These are phyloP conservation scores for Calcarisporium arbuscula DNA, from an alignment of 2,329 filamentous ascomycete genomes.

Conservation along the genomic window DNA sequence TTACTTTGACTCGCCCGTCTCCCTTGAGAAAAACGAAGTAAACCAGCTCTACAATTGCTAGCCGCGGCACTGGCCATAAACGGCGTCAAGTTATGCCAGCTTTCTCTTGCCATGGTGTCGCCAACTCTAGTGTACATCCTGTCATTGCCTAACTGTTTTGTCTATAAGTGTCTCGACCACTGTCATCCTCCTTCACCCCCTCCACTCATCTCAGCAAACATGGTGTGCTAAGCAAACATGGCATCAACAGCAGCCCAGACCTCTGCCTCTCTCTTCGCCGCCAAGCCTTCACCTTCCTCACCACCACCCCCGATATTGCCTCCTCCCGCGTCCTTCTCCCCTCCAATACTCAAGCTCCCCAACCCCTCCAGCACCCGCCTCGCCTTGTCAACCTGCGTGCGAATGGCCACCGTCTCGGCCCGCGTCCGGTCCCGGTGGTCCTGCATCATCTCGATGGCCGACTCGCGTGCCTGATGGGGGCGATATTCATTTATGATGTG, in stretches of 20 bases:
- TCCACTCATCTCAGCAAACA: too few relatives aligned
- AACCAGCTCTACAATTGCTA: too few relatives aligned
- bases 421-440: constrained; percentile 67
- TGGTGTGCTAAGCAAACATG: constrained; percentile 28
- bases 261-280: constrained; percentile 22
- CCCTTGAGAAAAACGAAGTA: too few relatives aligned
- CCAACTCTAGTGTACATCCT: too few relatives aligned
- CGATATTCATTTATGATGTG: constrained; percentile 91
- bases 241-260: constrained; percentile 38
- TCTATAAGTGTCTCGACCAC: too few relatives aligned
- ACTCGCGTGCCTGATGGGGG: constrained; percentile 87
- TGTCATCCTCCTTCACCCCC: too few relatives aligned
- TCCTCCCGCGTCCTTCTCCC: constrained; percentile 10
- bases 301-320: constrained; percentile 6
- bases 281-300: constrained; percentile 11
- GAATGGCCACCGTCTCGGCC: constrained; percentile 65
- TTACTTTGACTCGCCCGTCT: too few relatives aligned
- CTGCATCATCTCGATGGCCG: constrained; percentile 81
- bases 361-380: constrained; percentile 66
- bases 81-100: too few relatives aligned
- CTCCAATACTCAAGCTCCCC: constrained; percentile 38
- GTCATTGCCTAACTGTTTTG: too few relatives aligned
- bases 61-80: too few relatives aligned
- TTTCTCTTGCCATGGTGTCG: too few relatives aligned
- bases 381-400: constrained; percentile 64